A percentile compares a stretch with the other conserved stretches of the same genome.
Evolutionary conservation across 2,329 filamentous ascomycete species (phyloP).

Genomic region (Scortechinia acanthostroma): DNA sequence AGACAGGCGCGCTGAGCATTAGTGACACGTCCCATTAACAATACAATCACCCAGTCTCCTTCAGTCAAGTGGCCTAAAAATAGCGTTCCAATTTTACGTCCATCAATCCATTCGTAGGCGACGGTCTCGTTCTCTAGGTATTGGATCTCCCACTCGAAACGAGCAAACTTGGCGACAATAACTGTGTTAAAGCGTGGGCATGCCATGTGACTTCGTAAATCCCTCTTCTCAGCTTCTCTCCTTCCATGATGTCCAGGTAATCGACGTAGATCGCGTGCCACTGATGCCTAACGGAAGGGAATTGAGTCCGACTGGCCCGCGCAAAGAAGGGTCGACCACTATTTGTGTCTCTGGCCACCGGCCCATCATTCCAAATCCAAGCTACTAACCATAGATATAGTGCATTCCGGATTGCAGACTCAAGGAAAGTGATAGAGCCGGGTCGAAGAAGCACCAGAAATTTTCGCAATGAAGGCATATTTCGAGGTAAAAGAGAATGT

Average conservation of each 20-base stretch:
- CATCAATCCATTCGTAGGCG: slow-evolving; percentile 24
- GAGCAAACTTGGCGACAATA: slow-evolving; percentile 23
- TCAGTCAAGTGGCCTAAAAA: slow-evolving; percentile 29
- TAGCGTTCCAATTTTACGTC: slow-evolving; percentile 19
- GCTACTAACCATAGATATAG: too few relatives aligned
- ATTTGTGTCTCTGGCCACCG: slow-evolving; percentile 9
- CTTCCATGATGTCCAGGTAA: slow-evolving; percentile 10
- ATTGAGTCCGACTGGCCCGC: slow-evolving; percentile 7
- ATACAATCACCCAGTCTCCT: slow-evolving; percentile 25
- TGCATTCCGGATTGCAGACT: too few relatives aligned
- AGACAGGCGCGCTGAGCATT: slow-evolving; percentile 12
- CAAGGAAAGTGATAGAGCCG: too few relatives aligned
- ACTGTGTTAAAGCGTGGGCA: slow-evolving; percentile 7
- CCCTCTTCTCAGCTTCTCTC: slow-evolving; percentile 11
- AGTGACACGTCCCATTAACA: slow-evolving; percentile 19
- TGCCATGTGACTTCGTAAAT: slow-evolving; percentile 14
- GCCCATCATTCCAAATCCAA: slow-evolving; percentile 19
- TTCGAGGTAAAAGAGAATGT: too few relatives aligned
- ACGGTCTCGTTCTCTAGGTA: slow-evolving; percentile 23
- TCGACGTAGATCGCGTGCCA: slow-evolving; percentile 13
- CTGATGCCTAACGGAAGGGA: slow-evolving; percentile 9
- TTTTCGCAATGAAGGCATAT: too few relatives aligned
- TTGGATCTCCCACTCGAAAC: slow-evolving; percentile 25
- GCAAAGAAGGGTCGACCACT: slow-evolving; percentile 11
- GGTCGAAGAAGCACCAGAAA: too few relatives aligned